Percentiles rank a stretch among this genome's conserved stretches.
Conservation (phyloP, 805 yeast genomes). For the Starmerella apicola region DNA sequence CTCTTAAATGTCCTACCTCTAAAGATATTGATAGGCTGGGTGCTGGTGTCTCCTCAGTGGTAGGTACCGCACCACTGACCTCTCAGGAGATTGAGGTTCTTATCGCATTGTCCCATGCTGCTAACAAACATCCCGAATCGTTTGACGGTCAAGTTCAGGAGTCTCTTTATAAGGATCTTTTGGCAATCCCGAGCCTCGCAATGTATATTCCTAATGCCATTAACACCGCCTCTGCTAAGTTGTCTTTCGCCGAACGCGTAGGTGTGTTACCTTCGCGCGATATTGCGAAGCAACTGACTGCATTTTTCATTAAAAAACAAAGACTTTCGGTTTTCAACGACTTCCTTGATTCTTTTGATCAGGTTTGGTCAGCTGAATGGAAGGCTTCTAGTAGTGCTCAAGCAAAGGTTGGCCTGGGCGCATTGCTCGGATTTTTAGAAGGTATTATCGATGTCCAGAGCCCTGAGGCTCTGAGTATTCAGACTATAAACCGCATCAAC, state of each 20-base stretch:
- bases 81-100: constrained; percentile 39
- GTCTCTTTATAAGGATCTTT: background rate
- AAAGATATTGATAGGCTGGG: constrained; percentile 16
- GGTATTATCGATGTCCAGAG: constrained; percentile 3
- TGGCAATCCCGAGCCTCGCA: background rate
- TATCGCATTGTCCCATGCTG: constrained; percentile 39
- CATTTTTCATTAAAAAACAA: constrained; percentile 1
- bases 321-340: background rate
- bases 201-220: background rate
- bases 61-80: constrained; percentile 12
- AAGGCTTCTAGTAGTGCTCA: background rate
- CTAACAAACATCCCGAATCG: background rate
- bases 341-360: constrained; percentile 4
- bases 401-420: constrained; percentile 3
- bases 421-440: constrained; percentile 12
- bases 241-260: constrained; percentile 26
- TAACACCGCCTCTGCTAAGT: background rate
- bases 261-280: constrained; percentile 28
- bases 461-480: background rate
- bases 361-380: constrained; percentile 1
- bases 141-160: background rate
- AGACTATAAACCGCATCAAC: background rate
- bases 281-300: constrained; percentile 4
- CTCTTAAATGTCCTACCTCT: constrained; percentile 16
- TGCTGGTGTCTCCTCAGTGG: constrained; percentile 6